Conservation (phyloP, 1,284 basidiomycete genomes). For the Microbotryomycetes sp. region DNA sequence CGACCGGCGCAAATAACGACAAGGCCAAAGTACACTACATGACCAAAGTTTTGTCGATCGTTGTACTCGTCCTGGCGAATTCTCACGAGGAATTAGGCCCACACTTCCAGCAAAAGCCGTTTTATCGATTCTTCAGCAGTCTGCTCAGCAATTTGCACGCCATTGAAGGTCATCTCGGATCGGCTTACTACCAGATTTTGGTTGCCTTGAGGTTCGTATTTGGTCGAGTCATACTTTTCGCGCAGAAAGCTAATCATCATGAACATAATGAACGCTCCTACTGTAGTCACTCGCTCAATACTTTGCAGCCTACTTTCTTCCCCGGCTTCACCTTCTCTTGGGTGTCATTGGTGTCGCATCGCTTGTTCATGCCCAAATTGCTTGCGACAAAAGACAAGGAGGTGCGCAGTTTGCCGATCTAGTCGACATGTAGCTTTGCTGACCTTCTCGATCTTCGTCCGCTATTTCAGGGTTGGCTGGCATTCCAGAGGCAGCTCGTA, state of each 20-base stretch:
- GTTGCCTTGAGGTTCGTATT: conserved; percentile 68
- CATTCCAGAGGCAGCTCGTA: conserved; percentile 88
- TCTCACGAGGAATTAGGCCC: conserved; percentile 88
- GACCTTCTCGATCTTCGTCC: background rate
- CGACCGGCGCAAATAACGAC: conserved; percentile 72
- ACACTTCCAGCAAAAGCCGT: conserved; percentile 93
- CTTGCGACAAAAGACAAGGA: conserved; percentile 74
- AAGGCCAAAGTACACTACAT: conserved; percentile 94
- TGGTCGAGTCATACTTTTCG: background rate
- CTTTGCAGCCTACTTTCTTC: conserved; percentile 92
- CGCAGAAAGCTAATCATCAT: conserved; percentile 6
- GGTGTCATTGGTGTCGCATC: conserved; percentile 92
- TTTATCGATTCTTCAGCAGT: conserved; percentile 97
- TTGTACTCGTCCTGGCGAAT: conserved; percentile 90
- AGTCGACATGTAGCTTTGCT: background rate
- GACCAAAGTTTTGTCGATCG: conserved; percentile 95
- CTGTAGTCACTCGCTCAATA: conserved; percentile 84
- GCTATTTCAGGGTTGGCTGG: conserved; percentile 68
- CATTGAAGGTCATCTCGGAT: conserved; percentile 68
- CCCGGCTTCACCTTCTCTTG: conserved; percentile 98
- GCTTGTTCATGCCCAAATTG: conserved; percentile 95
- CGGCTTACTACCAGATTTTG: conserved; percentile 83
- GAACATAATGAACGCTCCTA: conserved; percentile 9
- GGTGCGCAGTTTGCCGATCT: conserved; percentile 45
- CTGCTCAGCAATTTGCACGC: conserved; percentile 82